A percentile compares a stretch with the other conserved stretches of the same genome.
phyloP scores from a whole-genome alignment of 306 rosid species.

The Gastrolobium bilobum region DNA sequence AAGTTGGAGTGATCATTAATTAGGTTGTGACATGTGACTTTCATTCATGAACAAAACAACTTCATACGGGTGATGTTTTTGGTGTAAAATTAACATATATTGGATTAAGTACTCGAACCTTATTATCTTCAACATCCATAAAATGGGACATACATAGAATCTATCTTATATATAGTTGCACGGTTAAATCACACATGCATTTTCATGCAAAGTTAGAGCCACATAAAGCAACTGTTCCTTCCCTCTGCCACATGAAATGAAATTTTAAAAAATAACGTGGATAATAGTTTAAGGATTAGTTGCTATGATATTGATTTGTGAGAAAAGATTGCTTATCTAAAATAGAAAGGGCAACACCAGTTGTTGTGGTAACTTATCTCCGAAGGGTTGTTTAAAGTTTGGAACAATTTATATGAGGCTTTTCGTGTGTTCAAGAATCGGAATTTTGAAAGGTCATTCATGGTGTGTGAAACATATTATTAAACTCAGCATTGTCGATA shows the following conservation, averaged over 20 bases:
- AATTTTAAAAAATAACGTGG: neutral
- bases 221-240: slow-evolving; percentile 23
- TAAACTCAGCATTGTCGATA: neutral
- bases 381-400: slow-evolving; percentile 16
- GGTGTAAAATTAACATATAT: neutral
- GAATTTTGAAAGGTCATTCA: slow-evolving; percentile 24
- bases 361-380: neutral
- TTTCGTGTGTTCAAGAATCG: slow-evolving; percentile 35
- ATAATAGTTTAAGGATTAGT: slow-evolving; percentile 35
- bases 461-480: neutral
- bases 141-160: slow-evolving; percentile 27
- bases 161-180: neutral
- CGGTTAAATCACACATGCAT: slow-evolving; percentile 46
- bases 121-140: slow-evolving; percentile 26
- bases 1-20: neutral
- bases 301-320: slow-evolving; percentile 39
- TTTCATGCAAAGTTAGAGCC: slow-evolving; percentile 37
- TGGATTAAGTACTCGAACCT: neutral
- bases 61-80: neutral
- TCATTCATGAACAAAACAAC: slow-evolving; percentile 23
- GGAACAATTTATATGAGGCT: neutral
- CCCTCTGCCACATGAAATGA: neutral
- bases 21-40: neutral
- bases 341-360: slow-evolving; percentile 39
- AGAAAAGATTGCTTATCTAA: slow-evolving; percentile 43